phyloP scores from a whole-genome alignment of 208 protist species.

The Naegleria fowleri region DNA sequence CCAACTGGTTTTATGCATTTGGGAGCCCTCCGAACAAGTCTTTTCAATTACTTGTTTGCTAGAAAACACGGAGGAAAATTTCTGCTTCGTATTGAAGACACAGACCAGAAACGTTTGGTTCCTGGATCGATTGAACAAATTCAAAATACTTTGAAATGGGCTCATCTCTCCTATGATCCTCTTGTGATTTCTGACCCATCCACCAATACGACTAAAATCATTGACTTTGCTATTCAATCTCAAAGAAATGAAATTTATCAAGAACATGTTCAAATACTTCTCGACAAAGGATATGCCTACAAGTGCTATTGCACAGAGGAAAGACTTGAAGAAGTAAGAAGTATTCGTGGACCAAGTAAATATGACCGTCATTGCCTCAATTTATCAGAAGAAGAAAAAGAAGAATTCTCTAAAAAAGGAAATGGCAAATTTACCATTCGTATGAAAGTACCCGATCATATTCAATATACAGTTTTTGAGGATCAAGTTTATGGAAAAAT shows the following conservation, averaged over 20 bases:
- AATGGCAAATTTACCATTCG: constrained; percentile 41
- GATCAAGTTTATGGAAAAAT: constrained; percentile 55
- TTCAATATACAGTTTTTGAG: constrained; percentile 40
- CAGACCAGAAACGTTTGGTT: constrained; percentile 46
- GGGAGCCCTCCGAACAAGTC: constrained; percentile 63
- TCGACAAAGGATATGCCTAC: constrained; percentile 53
- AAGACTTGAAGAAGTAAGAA: constrained; percentile 36
- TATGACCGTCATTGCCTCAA: constrained; percentile 52
- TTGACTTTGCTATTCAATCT: constrained; percentile 37
- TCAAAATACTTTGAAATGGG: constrained; percentile 45
- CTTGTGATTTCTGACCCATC: background rate
- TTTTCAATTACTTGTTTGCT: constrained; percentile 68
- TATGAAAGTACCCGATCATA: constrained; percentile 44
- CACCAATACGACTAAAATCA: background rate
- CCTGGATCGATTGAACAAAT: constrained; percentile 43
- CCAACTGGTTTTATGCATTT: constrained; percentile 59
- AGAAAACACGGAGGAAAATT: constrained; percentile 54
- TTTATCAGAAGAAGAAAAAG: constrained; percentile 41
- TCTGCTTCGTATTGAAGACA: constrained; percentile 70
- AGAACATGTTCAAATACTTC: constrained; percentile 37
- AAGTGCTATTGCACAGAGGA: constrained; percentile 56
- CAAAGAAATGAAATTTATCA: constrained; percentile 45
- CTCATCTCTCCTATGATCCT: background rate
- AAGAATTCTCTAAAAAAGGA: background rate
- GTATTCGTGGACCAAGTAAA: constrained; percentile 7